phyloP scores from a whole-genome alignment of 352 stramenopile genomes.

The Pythium coloratum region DNA sequence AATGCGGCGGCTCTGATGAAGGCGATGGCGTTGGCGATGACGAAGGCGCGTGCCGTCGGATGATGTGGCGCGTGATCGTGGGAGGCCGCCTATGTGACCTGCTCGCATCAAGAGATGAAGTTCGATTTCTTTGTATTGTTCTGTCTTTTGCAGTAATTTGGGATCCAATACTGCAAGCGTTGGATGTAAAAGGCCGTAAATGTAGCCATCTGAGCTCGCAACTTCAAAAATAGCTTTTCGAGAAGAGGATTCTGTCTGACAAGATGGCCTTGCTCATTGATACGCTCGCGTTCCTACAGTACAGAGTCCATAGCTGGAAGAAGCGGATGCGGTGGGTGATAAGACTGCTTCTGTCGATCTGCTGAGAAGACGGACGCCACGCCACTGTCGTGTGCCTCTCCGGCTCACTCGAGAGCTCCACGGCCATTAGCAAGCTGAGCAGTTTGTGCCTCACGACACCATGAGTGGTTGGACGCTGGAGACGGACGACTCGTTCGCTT shows the following conservation, averaged over 20 bases:
- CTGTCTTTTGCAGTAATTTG: slow-evolving; percentile 5
- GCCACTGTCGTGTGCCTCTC: background rate
- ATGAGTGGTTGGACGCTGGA: slow-evolving; percentile 24
- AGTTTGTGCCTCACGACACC: background rate
- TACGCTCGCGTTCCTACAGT: background rate
- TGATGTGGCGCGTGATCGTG: slow-evolving; percentile 10
- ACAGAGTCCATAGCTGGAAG: background rate
- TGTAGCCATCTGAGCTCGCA: slow-evolving; percentile 22
- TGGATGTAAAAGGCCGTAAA: slow-evolving; percentile 9
- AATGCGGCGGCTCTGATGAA: background rate
- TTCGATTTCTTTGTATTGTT: slow-evolving; percentile 14
- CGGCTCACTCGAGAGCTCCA: background rate
- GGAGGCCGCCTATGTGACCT: slow-evolving; percentile 19
- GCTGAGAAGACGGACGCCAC: background rate
- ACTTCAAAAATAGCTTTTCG: slow-evolving; percentile 14
- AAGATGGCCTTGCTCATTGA: background rate
- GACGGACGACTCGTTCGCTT: slow-evolving; percentile 7
- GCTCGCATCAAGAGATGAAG: slow-evolving; percentile 9
- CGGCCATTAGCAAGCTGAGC: background rate
- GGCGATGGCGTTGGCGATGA: slow-evolving; percentile 8
- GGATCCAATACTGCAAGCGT: background rate
- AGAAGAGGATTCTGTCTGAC: background rate
- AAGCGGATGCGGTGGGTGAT: background rate
- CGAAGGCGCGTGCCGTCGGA: slow-evolving; percentile 11
- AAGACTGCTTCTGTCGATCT: background rate